A percentile compares a stretch with the other conserved stretches of the same genome.
These are phyloP conservation scores for Paragyromitra xinjiangensis DNA, from an alignment of 495 filamentous ascomycete species.

Conservation along the genomic window DNA sequence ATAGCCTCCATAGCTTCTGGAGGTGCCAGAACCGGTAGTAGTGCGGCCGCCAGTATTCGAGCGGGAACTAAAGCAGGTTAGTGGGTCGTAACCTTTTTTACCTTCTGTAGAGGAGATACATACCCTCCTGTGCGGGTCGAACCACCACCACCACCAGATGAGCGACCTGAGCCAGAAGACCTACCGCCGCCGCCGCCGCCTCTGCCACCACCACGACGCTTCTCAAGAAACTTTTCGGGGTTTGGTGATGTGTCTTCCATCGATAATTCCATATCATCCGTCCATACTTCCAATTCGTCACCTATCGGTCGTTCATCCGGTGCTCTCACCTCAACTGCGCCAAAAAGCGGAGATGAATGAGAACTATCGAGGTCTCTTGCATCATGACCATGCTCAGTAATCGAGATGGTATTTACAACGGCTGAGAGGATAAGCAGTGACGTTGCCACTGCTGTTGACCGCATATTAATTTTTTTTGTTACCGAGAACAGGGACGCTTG, in stretches of 20 bases:
- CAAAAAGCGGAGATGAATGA: background rate
- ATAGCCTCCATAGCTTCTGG: conserved; percentile 70
- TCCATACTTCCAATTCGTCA: background rate
- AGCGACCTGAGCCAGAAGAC: conserved; percentile 8
- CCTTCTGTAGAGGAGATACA: background rate
- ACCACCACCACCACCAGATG: conserved; percentile 32
- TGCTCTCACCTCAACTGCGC: background rate
- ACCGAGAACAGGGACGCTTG: background rate
- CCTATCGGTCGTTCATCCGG: background rate
- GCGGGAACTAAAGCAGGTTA: conserved; percentile 42
- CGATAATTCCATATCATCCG: background rate
- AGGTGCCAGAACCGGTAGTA: conserved; percentile 70
- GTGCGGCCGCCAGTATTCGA: conserved; percentile 72
- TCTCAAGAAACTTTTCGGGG: conserved; percentile 24
- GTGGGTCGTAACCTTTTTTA: background rate
- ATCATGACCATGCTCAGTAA: background rate
- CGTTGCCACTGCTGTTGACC: background rate
- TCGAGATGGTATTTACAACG: background rate
- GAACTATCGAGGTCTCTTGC: background rate
- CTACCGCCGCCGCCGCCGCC: conserved; percentile 35
- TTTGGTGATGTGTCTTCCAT: background rate
- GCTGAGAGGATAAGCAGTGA: conserved; percentile 19
- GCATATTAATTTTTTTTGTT: conserved; percentile 4
- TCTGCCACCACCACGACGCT: conserved; percentile 47
- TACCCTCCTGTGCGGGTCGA: conserved; percentile 29